phyloP scores from a whole-genome alignment of 2,329 filamentous ascomycete species.

The Fusarium anthophilum region DNA sequence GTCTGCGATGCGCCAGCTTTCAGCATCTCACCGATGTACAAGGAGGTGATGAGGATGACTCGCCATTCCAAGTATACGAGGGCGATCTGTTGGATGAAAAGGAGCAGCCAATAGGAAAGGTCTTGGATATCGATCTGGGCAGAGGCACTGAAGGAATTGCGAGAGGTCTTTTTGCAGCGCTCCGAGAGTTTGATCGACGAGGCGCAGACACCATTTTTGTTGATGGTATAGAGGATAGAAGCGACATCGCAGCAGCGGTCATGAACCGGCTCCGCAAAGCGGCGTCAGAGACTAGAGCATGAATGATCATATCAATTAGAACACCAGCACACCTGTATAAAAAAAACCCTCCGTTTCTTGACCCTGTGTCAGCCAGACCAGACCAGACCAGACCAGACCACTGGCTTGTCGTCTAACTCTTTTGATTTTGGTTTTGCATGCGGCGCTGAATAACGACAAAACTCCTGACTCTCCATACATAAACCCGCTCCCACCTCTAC shows the following conservation, averaged over 20 bases:
- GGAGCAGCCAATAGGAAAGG: constrained; percentile 49
- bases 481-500: constrained; percentile 51
- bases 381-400: constrained; percentile 28
- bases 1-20: constrained; percentile 48
- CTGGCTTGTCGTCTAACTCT: constrained; percentile 33
- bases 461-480: constrained; percentile 37
- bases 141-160: constrained; percentile 78
- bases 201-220: constrained; percentile 87
- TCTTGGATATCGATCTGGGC: constrained; percentile 80
- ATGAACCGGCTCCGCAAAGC: constrained; percentile 87
- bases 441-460: constrained; percentile 44
- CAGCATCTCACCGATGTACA: constrained; percentile 23
- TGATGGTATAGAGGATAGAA: constrained; percentile 83
- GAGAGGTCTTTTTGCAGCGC: constrained; percentile 84
- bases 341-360: constrained; percentile 24
- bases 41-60: constrained; percentile 41
- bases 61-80: constrained; percentile 53
- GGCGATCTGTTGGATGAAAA: constrained; percentile 50
- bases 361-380: constrained; percentile 36
- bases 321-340: constrained; percentile 40
- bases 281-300: constrained; percentile 67
- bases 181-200: constrained; percentile 84
- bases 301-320: constrained; percentile 49
- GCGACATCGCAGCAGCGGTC: constrained; percentile 85
- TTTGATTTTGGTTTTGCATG: constrained; percentile 38